Base-by-base conservation (phyloP, 345 rosid species). In the Moricandia moricandioides region DNA sequence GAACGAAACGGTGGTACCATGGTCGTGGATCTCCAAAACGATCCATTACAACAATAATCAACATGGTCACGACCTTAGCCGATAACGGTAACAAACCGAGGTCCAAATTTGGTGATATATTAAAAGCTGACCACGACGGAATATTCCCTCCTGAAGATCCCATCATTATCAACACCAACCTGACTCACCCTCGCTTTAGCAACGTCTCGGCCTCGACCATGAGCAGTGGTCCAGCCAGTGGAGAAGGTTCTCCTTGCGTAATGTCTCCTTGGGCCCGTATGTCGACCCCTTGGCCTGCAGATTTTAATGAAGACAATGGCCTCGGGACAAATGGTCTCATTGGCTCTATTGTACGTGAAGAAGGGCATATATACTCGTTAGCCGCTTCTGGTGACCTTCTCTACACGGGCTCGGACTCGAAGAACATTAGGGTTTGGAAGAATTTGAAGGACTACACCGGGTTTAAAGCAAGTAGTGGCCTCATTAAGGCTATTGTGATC, bases 401-500 rank as follows among this genome's bases (percentile, higher is more conserved):
- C 2, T 89, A 86, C 72, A 89, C 95, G 2, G 95, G 95, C 0
- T 87, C 95, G 0, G 92, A 86, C 40, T 86, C 91, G 49, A 87
- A 83, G 82, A 89, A 89, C 83, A 85, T 89, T 24, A 85, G 92
- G 18, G 90, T 88, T 3, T 89, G 95, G 95, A 87, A 80, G 79
- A 83, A 86, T 47, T 49, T 87, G 73, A 78, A 84, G 75, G 90
- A 89, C 5, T 74, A 84, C 8, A 35, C 89, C 0, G 90, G 92
- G 2, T 89, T 89, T 55, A 89, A 86, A 82, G 78, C 90, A 14
- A 81, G 73, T 62, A 86, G 92, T 45, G 95, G 91, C 0, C 82
- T 89, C 18, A 83, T 86, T 1, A 86, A 86, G 5, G 87, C 86
- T 63, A 84, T 84, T 74, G 73, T 82, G 16, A 72, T 82, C 12